phyloP scores from a whole-genome alignment of 2,329 filamentous ascomycete species.

The Chaetomium sp. region DNA sequence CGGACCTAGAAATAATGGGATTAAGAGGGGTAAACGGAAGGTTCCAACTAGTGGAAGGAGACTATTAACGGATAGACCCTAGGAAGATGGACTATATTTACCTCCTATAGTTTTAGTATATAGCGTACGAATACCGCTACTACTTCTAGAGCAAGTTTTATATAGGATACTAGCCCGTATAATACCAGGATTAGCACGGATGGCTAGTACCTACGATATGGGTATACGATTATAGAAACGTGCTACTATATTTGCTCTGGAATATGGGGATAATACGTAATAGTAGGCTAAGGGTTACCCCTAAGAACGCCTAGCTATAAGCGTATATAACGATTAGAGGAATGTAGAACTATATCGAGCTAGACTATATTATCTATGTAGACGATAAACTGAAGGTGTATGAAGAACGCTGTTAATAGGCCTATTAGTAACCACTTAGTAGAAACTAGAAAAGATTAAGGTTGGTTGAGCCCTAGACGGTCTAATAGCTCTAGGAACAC shows the following conservation, averaged over 20 bases:
- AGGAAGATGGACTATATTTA: background rate
- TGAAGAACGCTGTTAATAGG: too few relatives aligned
- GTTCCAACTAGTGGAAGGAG: background rate
- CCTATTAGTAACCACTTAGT: too few relatives aligned
- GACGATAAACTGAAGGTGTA: background rate
- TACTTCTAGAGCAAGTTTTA: background rate
- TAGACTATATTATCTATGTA: background rate
- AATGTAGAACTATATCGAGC: background rate
- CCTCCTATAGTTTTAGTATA: background rate
- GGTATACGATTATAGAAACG: too few relatives aligned
- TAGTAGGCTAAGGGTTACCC: background rate
- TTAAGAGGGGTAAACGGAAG: background rate
- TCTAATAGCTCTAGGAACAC: background rate
- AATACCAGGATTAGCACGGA: background rate
- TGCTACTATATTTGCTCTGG: too few relatives aligned
- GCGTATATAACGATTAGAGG: background rate
- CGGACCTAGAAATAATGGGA: background rate
- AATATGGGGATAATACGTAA: background rate
- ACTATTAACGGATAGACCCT: background rate
- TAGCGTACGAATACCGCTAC: background rate
- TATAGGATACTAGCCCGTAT: background rate
- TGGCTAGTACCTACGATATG: background rate
- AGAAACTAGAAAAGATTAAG: too few relatives aligned
- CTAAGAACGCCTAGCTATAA: background rate
- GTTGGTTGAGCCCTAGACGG: background rate